phyloP scores from a whole-genome alignment of 2,329 filamentous ascomycete species.

The Cladosporium oxysporum region DNA sequence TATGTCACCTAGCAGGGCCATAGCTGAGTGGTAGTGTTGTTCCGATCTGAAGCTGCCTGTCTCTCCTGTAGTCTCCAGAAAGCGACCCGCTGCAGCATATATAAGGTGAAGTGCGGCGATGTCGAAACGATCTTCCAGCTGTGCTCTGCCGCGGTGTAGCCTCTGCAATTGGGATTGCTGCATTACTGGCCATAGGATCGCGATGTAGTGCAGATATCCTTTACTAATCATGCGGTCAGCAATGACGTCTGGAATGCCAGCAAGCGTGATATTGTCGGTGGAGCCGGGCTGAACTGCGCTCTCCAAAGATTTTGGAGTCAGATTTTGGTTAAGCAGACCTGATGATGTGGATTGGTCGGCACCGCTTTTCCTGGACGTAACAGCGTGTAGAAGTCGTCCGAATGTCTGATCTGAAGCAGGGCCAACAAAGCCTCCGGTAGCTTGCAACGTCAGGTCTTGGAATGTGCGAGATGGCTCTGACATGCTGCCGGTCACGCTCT shows the following conservation, averaged over 20 bases:
- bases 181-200: neutral
- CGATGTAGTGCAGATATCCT: neutral
- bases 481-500: neutral
- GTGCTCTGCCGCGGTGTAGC: neutral
- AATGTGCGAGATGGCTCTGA: neutral
- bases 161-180: neutral
- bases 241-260: neutral
- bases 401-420: neutral
- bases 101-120: constrained; percentile 29
- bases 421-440: neutral
- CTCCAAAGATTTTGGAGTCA: neutral
- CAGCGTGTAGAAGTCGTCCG: neutral
- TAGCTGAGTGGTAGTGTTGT: constrained; percentile 35
- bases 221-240: neutral
- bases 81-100: constrained; percentile 36
- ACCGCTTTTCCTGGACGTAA: neutral
- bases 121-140: neutral
- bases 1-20: constrained; percentile 38
- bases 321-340: neutral
- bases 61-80: constrained; percentile 37
- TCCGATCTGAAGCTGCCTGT: constrained; percentile 34
- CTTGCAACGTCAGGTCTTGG: neutral
- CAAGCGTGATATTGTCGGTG: neutral
- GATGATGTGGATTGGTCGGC: neutral
- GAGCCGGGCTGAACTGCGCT: neutral